Percentiles rank a stretch among this genome's conserved stretches.
Evolutionary conservation across 176 grass and related monocot genomes (phyloP).

Genomic region (Triticum timopheevii): DNA sequence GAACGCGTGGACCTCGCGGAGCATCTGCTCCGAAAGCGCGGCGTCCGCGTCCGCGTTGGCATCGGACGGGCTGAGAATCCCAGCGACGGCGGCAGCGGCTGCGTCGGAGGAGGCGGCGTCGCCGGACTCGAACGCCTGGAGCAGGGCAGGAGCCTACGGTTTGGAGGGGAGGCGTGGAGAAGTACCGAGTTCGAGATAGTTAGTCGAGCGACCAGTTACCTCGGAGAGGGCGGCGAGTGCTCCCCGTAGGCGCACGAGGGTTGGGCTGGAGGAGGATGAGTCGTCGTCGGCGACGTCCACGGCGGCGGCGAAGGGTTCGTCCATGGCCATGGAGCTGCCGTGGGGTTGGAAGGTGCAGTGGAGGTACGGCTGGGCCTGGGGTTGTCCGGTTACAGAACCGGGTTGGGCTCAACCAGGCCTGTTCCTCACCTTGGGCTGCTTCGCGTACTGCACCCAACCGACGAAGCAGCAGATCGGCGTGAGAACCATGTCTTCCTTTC

Average conservation of each 20-base stretch:
- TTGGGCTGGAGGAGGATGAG: not conserved
- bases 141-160: not conserved
- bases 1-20: conserved; percentile 47
- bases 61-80: conserved; percentile 8
- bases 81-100: not conserved
- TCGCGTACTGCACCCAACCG: too few relatives aligned
- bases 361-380: not conserved
- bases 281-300: not conserved
- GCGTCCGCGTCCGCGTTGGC: not conserved
- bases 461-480: too few relatives aligned
- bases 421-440: not conserved
- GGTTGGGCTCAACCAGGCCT: not conserved
- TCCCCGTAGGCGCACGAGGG: not conserved
- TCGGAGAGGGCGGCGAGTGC: conserved; percentile 25
- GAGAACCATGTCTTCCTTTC: too few relatives aligned
- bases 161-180: conserved; percentile 11
- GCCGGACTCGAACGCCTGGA: conserved; percentile 40
- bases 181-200: not conserved
- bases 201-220: not conserved
- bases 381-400: not conserved
- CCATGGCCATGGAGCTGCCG: conserved; percentile 21
- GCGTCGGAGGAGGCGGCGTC: not conserved
- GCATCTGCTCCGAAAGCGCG: conserved; percentile 33
- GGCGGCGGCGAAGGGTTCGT: not conserved
- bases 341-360: too few relatives aligned